Conservation (phyloP, 352 stramenopile genomes). For the Plasmopara muralis region DNA sequence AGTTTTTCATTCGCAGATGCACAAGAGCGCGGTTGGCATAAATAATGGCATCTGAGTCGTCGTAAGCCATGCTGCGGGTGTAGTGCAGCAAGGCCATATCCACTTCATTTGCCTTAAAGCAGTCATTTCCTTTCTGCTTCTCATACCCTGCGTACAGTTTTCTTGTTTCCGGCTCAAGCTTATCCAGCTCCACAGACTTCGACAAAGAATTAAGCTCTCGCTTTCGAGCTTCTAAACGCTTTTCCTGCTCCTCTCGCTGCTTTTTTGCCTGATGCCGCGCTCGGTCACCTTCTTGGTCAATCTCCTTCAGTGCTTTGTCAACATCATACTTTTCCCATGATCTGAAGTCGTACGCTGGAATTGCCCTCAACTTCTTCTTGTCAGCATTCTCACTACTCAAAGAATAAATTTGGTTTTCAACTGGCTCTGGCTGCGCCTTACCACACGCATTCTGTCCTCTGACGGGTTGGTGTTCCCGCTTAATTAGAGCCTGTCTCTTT, state of each 20-base stretch:
- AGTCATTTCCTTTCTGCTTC: constrained; percentile 93
- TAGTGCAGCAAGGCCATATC: constrained; percentile 86
- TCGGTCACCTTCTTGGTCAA: constrained; percentile 52
- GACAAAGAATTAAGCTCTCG: constrained; percentile 55
- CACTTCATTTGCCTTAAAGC: constrained; percentile 78
- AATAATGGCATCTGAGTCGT: constrained; percentile 64
- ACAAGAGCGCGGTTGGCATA: constrained; percentile 86
- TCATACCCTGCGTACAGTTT: constrained; percentile 69
- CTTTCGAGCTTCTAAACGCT: constrained; percentile 36
- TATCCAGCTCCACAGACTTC: constrained; percentile 46
- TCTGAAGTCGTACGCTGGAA: constrained; percentile 87
- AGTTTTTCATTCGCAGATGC: constrained; percentile 74
- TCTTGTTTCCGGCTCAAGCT: constrained; percentile 39
- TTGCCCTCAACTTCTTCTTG: constrained; percentile 31
- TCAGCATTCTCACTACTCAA: constrained; percentile 6
- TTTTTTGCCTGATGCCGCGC: constrained; percentile 29
- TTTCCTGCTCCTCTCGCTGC: constrained; percentile 31
- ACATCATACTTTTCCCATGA: constrained; percentile 90
- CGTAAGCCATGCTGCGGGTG: constrained; percentile 81
- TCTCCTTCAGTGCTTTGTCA: constrained; percentile 63
- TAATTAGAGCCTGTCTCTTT: constrained; percentile 24
- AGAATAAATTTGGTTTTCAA: constrained; percentile 1
- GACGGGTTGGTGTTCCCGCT: constrained; percentile 40
- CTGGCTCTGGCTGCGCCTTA: constrained; percentile 2
- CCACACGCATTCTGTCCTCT: constrained; percentile 30